phyloP scores from a whole-genome alignment of 768 basidiomycete species.

The Rossbeevera mucosa region DNA sequence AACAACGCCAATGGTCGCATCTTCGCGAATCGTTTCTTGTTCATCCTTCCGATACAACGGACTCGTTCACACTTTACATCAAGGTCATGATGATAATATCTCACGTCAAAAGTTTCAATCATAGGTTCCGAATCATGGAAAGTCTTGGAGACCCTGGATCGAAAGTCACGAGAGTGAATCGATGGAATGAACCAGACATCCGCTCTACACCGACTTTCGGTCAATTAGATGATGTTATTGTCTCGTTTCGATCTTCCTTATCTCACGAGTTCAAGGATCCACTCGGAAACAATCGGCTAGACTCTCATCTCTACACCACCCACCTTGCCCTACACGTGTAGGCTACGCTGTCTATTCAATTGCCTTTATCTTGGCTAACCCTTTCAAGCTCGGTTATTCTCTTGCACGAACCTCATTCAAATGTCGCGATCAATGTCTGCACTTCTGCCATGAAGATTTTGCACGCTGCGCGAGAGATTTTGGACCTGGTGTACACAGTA shows the following conservation, averaged over 20 bases:
- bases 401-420: conserved; percentile 74
- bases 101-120: conserved; percentile 58
- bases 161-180: conserved; percentile 20
- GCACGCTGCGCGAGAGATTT: conserved; percentile 57
- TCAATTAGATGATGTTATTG: conserved; percentile 55
- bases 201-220: conserved; percentile 59
- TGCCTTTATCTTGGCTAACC: conserved; percentile 33
- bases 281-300: conserved; percentile 48
- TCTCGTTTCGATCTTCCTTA: conserved; percentile 55
- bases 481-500: conserved; percentile 63
- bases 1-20: conserved; percentile 65
- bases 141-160: conserved; percentile 51
- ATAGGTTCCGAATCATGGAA: conserved; percentile 58
- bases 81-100: conserved; percentile 66
- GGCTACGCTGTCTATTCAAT: conserved; percentile 19
- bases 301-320: conserved; percentile 51
- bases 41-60: conserved; percentile 59
- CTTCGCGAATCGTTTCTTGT: conserved; percentile 53
- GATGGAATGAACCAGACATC: conserved; percentile 48
- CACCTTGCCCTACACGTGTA: conserved; percentile 32
- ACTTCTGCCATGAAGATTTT: conserved; percentile 67
- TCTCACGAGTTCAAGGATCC: conserved; percentile 54
- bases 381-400: conserved; percentile 56
- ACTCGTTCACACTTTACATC: conserved; percentile 68
- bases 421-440: conserved; percentile 52